Base-by-base conservation (phyloP, 164 flowering plant species). In the Tetrastigma voinierianum region DNA sequence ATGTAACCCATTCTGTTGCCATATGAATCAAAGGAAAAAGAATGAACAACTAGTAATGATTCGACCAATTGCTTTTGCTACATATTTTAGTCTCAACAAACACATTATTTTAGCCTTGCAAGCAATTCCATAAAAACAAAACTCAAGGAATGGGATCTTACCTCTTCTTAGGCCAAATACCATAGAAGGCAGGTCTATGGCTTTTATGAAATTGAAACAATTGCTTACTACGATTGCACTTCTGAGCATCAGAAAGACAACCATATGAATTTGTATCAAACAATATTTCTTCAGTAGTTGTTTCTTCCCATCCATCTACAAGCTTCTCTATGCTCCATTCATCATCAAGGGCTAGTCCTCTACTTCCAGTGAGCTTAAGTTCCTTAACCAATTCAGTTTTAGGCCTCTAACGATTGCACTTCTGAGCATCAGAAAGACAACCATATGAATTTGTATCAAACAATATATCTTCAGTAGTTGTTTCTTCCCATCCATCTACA, bases 181-280 rank as follows among this genome's bases (percentile, higher is more conserved):
- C 99, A 81, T 91, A n/a, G 93, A 83, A 89, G 93, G 98, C 98
- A 73, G 99, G 98, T 74, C 99, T 88, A 57, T 77, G 61, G 74
- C 93, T n/a, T 86, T 96, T 90, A 77, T 89, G 92, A 77, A 90
- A 96, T n/a, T 93, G 99, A 72, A 93, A 70, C 67, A 96, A 77
- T 72, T 96, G 86, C 76, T 69, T 93, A 52, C 76, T 70, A n/a
- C n/a, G 68, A 19, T 46, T 71, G 66, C 60, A 53, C 74, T 76
- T 78, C 62, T 56, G 79, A 17, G 63, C 45, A 65, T 49, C 62
- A 55, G 64, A 16, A 66, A 18, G 46, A 62, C 70, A 32, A 66
- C 44, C 58, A 70, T 69, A 77, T 43, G 59, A 66, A 74, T 59
- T 72, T 23, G 46, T 24, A 44, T 61, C 47, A 59, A 69, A 71